Percentiles rank a stretch among this genome's conserved stretches.
Evolutionary conservation across 2,329 filamentous ascomycete genomes (phyloP).

Genomic region (Colletotrichum plurivorum): DNA sequence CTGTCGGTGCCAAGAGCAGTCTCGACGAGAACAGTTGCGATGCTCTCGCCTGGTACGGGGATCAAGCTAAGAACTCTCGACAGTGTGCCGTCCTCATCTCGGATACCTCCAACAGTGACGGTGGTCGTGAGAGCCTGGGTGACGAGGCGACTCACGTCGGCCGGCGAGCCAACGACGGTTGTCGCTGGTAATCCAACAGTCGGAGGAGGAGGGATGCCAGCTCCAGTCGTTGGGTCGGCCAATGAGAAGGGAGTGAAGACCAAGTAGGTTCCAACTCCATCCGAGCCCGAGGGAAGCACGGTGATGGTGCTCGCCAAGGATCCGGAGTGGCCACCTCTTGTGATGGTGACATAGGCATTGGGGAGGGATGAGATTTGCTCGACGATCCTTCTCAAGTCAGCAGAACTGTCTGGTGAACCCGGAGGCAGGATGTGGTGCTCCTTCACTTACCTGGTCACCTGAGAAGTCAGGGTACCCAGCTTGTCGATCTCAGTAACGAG

Average conservation of each 20-base stretch:
- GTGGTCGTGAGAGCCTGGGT: constrained; percentile 17
- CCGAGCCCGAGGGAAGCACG: constrained; percentile 22
- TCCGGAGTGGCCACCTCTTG: constrained; percentile 29
- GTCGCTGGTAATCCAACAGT: constrained; percentile 18
- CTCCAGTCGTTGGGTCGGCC: constrained; percentile 9
- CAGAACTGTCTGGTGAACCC: not conserved
- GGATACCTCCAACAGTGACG: constrained; percentile 11
- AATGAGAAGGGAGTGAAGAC: constrained; percentile 26
- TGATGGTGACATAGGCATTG: constrained; percentile 35
- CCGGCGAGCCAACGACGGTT: constrained; percentile 15
- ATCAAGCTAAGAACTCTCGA: constrained; percentile 14
- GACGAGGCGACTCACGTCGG: constrained; percentile 19
- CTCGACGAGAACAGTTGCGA: constrained; percentile 18
- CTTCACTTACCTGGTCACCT: constrained; percentile 27
- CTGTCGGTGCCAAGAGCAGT: constrained; percentile 2
- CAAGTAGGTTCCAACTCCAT: constrained; percentile 31
- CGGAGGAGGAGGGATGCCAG: constrained; percentile 7
- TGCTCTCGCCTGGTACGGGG: constrained; percentile 3
- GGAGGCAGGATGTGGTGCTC: not conserved
- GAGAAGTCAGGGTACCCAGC: constrained; percentile 30
- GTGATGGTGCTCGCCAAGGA: constrained; percentile 34
- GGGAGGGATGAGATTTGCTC: constrained; percentile 15
- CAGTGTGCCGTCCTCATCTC: not conserved
- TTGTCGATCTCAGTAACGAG: constrained; percentile 36
- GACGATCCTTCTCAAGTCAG: constrained; percentile 24